Evolutionary conservation across 2,329 filamentous ascomycete genomes (phyloP).

Genomic region (Dryadomyces quercivorus): DNA sequence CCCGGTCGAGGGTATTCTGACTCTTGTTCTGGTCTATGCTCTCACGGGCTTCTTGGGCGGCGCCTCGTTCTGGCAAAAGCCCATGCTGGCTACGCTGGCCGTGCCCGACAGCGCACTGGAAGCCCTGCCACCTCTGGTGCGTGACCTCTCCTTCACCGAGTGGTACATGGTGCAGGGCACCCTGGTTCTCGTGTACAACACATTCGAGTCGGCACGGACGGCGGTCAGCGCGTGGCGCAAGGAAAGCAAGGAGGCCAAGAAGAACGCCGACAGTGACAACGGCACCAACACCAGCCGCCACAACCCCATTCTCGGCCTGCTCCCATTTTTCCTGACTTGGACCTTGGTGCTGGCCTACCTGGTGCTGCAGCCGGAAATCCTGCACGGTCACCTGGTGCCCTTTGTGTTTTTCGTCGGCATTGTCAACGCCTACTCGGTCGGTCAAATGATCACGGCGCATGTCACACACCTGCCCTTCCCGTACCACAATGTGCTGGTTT

Average conservation of each 20-base stretch:
- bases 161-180: slow-evolving; percentile 87
- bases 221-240: slow-evolving; percentile 67
- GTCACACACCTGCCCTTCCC: slow-evolving; percentile 80
- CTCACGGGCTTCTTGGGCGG: slow-evolving; percentile 78
- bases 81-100: slow-evolving; percentile 60
- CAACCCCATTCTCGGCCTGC: slow-evolving; percentile 67
- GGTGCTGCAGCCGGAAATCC: slow-evolving; percentile 71
- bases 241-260: slow-evolving; percentile 3
- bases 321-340: slow-evolving; percentile 75
- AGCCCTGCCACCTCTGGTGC: slow-evolving; percentile 53
- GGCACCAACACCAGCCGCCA: slow-evolving; percentile 34
- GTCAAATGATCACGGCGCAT: slow-evolving; percentile 91
- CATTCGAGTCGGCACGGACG: slow-evolving; percentile 64
- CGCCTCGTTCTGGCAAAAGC: slow-evolving; percentile 84
- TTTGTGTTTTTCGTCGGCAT: slow-evolving; percentile 83
- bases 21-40: slow-evolving; percentile 68
- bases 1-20: slow-evolving; percentile 87
- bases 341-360: slow-evolving; percentile 65
- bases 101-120: slow-evolving; percentile 58
- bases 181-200: slow-evolving; percentile 75
- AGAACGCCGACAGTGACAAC: neutral
- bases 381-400: slow-evolving; percentile 72
- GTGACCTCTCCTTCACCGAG: slow-evolving; percentile 75
- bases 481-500: slow-evolving; percentile 72
- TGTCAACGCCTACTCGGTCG: slow-evolving; percentile 89